Evolutionary conservation across 23 red algal genomes (phyloP), one percentile per base, ranked within the genome.

Genomic region (Gracilariopsis chorda): DNA sequence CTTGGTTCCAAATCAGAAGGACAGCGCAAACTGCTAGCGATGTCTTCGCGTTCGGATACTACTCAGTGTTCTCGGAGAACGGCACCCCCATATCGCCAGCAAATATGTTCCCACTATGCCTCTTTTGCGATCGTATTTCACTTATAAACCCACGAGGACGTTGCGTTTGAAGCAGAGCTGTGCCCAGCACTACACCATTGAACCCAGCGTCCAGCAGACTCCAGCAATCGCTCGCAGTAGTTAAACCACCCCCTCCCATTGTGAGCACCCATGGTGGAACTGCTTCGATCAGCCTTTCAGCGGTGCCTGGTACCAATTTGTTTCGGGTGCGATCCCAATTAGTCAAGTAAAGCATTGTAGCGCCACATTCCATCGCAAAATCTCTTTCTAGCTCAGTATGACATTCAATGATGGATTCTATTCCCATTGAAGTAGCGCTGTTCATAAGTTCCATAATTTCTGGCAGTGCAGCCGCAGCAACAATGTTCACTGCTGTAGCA

Each of bases 321-420:
- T 87, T 86, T 74, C 77, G 33, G 12, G 92, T 79, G 30, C 97
- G 94, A 86, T 93, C 82, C 35, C 78, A 77, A 45, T 99, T 95
- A 8, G 68, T 95, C 12, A 99, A 58, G 25, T 84, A 80, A n/a
- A 95, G 46, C 5, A 94, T 81, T n/a, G 92, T 92, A 19, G 97
- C 97, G 25, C 97, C 97, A 68, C 90, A 88, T 68, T 96, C 97
- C 65, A 95, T 56, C 2, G 97, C 93, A 52, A 92, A 90, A 19
- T 94, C 90, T n/a, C 78, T 45, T 82, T 99, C 97, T 41, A 92
- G 37, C 61, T 94, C 90, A 13, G 90, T 95, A 44, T 96, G 88
- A 47, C 90, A 93, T 80, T 99, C 97, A n/a, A 99, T 90, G 57
- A 99, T 61, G 16, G 90, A 78, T 80, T 99, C 97, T 7, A 99